A percentile compares a stretch with the other conserved stretches of the same genome.
Conservation (phyloP, 2,329 filamentous ascomycete genomes). For the Ophiostoma ulmi region DNA sequence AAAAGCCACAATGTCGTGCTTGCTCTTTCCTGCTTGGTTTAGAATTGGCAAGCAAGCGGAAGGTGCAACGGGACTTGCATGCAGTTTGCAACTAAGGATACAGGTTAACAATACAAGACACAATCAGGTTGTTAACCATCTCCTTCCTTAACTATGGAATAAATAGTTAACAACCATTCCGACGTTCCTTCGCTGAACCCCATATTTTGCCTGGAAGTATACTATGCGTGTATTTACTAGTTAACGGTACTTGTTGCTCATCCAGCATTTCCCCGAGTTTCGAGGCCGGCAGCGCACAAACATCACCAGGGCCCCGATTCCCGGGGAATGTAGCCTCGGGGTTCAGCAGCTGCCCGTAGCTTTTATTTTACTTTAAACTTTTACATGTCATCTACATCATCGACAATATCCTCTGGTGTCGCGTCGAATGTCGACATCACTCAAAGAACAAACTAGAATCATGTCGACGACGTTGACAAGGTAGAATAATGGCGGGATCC, state of each 20-base stretch:
- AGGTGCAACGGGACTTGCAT: not conserved
- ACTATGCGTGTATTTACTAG: not conserved
- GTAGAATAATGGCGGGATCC: conserved; percentile 1
- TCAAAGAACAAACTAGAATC: not conserved
- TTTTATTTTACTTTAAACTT: not conserved
- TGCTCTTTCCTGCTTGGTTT: conserved; percentile 2
- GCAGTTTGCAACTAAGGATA: not conserved
- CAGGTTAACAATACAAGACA: not conserved
- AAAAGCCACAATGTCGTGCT: conserved; percentile 4
- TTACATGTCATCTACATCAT: not conserved
- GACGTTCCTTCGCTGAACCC: not conserved
- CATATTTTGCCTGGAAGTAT: not conserved
- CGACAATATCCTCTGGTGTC: not conserved
- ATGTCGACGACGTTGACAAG: not conserved
- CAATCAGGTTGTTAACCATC: not conserved
- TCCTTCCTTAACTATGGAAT: not conserved
- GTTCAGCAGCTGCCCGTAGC: not conserved
- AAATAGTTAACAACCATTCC: not conserved
- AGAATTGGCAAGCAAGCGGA: not conserved
- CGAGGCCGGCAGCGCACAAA: not conserved
- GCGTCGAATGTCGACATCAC: not conserved
- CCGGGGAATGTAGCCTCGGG: not conserved
- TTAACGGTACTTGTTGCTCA: not conserved
- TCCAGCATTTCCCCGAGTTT: conserved; percentile 6
- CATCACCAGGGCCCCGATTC: not conserved